Conservation (phyloP, 73 alveolate species). For the Uronychia setigera region DNA sequence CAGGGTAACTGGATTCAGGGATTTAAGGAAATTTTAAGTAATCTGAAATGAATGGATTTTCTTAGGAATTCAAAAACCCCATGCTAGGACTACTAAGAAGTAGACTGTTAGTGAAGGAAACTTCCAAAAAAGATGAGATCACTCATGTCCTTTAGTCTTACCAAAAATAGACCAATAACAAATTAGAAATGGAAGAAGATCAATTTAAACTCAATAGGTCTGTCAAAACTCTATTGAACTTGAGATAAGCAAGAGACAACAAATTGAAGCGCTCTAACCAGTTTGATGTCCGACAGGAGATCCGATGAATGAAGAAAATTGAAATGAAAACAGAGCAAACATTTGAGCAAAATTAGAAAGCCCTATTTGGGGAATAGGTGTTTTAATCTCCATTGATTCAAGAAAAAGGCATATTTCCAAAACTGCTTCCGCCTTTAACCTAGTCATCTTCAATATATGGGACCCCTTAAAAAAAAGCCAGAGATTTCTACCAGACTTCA, state of each 20-base stretch:
- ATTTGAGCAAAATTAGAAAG: background rate
- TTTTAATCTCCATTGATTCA: background rate
- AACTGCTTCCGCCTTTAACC: background rate
- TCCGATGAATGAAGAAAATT: background rate
- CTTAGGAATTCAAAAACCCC: background rate
- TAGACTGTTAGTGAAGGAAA: background rate
- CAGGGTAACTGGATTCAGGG: too few relatives aligned
- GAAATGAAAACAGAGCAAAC: background rate
- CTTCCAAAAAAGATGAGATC: background rate
- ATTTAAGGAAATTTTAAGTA: too few relatives aligned
- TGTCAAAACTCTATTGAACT: background rate
- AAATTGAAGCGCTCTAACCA: background rate
- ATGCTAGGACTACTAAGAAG: background rate
- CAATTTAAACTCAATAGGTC: background rate
- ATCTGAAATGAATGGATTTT: too few relatives aligned
- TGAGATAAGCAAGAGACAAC: background rate
- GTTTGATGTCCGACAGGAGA: background rate
- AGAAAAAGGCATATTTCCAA: background rate
- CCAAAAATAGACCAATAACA: background rate
- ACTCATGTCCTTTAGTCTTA: background rate
- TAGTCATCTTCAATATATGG: background rate
- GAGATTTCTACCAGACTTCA: too few relatives aligned
- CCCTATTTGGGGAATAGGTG: background rate
- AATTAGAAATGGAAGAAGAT: background rate
- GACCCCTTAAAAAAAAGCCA: background rate